Evolutionary conservation across 2,329 filamentous ascomycete species (phyloP), one percentile per base, ranked within the genome.

Genomic region (Chrysoporthe puriensis): DNA sequence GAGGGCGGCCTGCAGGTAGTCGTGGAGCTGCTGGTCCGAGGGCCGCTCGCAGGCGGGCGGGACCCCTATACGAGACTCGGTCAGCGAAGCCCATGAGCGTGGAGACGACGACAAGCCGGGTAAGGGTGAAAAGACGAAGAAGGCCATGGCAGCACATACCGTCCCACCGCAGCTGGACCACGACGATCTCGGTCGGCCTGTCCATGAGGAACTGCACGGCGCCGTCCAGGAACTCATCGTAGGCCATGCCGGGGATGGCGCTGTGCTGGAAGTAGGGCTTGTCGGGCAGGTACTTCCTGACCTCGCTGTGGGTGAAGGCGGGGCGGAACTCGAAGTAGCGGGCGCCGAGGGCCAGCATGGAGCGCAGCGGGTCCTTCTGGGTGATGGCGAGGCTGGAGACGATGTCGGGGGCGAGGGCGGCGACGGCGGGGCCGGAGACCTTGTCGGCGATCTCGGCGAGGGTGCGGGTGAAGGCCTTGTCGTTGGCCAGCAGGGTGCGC

Each of bases 281-380:
- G 70, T 85, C 81, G 1, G 81, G 80, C 6, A 81, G 74, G n/a
- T 75, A 75, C 43, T 72, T 71, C 52, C 79, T 76, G 66, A 85
- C 74, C 66, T 76, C 76, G 1, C 75, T 74, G 72, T 84, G 82
- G 63, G 83, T 79, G 67, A 82, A 80, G 0, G 83, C 83, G 0
- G 83, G 83, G 6, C 83, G 76, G 71, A 85, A 85, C 73, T 85
- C 84, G 64, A 85, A 85, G 74, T 85, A 85, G 4, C 84, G 73
- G 0, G 82, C 82, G 0, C 83, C 83, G 48, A 85, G 77, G 50
- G 74, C 74, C 62, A 86, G 77, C 58, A 85, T 81, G 7, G 77
- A 76, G 9, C 76, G 71, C 0, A 85, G 74, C 2, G 73, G 74
- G 70, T 85, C 82, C 70, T 86, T 86, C 62, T 85, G 83, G 8